Evolutionary conservation across 768 basidiomycete genomes (phyloP), one percentile per base, ranked within the genome.

Genomic region (Amanita pallidorosea): DNA sequence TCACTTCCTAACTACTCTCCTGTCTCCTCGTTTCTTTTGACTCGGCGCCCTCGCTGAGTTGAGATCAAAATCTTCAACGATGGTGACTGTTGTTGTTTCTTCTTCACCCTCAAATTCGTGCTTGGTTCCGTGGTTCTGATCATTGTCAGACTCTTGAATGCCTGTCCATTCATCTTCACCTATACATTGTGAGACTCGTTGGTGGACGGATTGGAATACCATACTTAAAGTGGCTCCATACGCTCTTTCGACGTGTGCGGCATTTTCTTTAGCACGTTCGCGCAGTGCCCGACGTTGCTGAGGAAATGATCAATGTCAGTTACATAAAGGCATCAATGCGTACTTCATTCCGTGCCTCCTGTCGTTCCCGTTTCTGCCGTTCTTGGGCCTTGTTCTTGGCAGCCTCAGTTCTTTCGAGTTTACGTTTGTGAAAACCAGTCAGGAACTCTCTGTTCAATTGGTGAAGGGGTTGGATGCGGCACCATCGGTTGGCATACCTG

Each of bases 351-450:
- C 91, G 72, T n/a, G 77, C 65, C 58, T 90, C 83, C 18, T 81
- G 68, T 58, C 83, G 76, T 49, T 83, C 82, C 60, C 81, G 76
- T 62, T 88, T 89, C 60, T 90, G 85, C 56, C 83, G 71, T 59
- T 89, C 81, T 54, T 76, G 67, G 11, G 89, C 88, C 63, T 78
- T 85, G 56, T 80, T 75, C 58, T 79, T 80, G 40, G 83, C 77
- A 45, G 78, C 83, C 58, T 94, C 88, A 55, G 81, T 76, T 63
- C 86, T 89, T 53, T 81, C 84, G 46, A 91, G 67, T 67, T 95
- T 96, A 58, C 93, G 81, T 67, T 94, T 94, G 64, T 87, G 85
- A 64, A 96, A 96, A 23, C 93, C 93, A 15, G 91, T 94, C 62
- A 96, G 69, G 67, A 87, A 96, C 53, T 94, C 85, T 61, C 92